Conservation (phyloP, 1,284 basidiomycete genomes). For the Ganoderma multipileum region DNA sequence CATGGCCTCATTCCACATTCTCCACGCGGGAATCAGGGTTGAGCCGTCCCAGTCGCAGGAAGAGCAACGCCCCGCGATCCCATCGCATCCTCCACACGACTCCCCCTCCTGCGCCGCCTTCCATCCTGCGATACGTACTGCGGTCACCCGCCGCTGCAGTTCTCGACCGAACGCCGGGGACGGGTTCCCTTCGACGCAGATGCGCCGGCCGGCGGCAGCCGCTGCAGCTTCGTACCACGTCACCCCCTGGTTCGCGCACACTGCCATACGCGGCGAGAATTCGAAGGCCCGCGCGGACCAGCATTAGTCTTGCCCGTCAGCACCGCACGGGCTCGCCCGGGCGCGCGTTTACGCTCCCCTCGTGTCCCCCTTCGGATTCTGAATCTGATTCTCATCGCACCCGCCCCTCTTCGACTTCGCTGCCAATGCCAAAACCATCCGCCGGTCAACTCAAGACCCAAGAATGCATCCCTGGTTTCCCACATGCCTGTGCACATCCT, state of each 20-base stretch:
- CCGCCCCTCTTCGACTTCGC: background rate
- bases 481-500: background rate
- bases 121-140: background rate
- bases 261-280: background rate
- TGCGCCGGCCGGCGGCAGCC: background rate
- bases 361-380: conserved; percentile 2
- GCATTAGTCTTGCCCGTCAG: conserved; percentile 19
- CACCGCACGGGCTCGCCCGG: conserved; percentile 13
- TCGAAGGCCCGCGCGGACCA: conserved; percentile 11
- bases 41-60: background rate
- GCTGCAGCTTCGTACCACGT: background rate
- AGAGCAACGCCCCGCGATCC: background rate
- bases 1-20: background rate
- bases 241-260: conserved; percentile 1
- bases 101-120: background rate
- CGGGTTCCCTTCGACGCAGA: background rate
- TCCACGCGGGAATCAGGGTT: background rate
- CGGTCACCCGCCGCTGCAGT: background rate
- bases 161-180: background rate
- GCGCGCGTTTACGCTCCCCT: background rate
- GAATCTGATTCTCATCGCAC: conserved; percentile 10
- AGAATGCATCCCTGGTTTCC: background rate
- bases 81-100: background rate
- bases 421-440: background rate
- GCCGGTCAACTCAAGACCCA: background rate